Evolutionary conservation across 225 moss, liverwort and hornwort genomes (phyloP), one percentile per base, ranked within the genome.

Genomic region (Lunularia cruciata): DNA sequence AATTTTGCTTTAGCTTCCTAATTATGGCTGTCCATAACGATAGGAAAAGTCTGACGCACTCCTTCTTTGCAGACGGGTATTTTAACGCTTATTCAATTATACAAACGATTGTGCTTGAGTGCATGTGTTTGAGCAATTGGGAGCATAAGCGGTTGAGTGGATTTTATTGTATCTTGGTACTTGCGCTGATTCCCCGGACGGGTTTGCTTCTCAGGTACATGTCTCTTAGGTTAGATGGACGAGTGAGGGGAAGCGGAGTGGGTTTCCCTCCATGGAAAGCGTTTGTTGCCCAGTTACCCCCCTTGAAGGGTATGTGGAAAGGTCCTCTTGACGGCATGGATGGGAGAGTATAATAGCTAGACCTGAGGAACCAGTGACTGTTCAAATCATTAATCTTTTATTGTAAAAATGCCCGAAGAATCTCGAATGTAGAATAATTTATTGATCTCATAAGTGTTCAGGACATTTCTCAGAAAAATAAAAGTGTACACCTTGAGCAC

Each of bases 301-400:
- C 95, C 37, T 75, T 92, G 78, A 85, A 77, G 57, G 95, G 95
- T 23, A 81, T 95, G 5, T 95, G 95, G 95, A 79, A 79, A 69
- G 92, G 95, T 63, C 89, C 88, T 39, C 84, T 95, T 11, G 95
- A 95, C 72, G 95, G 95, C 49, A 81, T 95, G 95, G 95, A 95
- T 72, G 95, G 95, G 63, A 82, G 92, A 70, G 76, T 95, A 55
- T 94, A 78, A 57, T 19, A 30, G 38, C n/a, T 2, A 36, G 16
- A 35, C 19, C 9, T 60, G 35, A 42, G 12, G 6, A 12, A 27
- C 12, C 12, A 42, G 42, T 55, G 6, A 42, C 12, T 12, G 12
- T 42, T 42, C 42, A n/a, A n/a, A n/a, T n/a, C n/a, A n/a, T n/a
- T n/a, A n/a, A n/a, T n/a, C n/a, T n/a, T n/a, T n/a, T n/a, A n/a